phyloP scores from a whole-genome alignment of 495 filamentous ascomycete genomes.

The Podospora pseudoanserina region DNA sequence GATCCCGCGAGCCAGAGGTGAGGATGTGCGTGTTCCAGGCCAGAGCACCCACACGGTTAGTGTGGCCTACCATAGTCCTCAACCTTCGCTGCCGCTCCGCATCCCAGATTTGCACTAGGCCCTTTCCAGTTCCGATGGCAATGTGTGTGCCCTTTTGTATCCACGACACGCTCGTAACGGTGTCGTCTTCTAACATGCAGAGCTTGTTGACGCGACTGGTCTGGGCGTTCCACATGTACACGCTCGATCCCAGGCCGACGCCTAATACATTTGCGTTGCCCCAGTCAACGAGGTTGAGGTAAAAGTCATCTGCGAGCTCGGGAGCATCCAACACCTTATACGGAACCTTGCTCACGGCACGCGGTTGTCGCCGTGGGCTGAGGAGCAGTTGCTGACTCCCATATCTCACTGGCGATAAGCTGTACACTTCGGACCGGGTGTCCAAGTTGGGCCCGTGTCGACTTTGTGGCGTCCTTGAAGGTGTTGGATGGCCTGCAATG shows the following conservation, averaged over 20 bases:
- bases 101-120: conserved; percentile 96
- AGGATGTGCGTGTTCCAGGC: conserved; percentile 98
- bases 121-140: conserved; percentile 89
- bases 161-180: conserved; percentile 94
- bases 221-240: conserved; percentile 98
- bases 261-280: conserved; percentile 91
- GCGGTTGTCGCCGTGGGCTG: conserved; percentile 79
- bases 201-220: conserved; percentile 84
- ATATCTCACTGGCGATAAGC: conserved; percentile 83
- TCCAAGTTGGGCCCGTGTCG: conserved; percentile 82
- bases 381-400: conserved; percentile 88
- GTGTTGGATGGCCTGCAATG: conserved; percentile 72
- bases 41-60: conserved; percentile 80
- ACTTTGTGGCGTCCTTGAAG: conserved; percentile 83
- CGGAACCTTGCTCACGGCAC: conserved; percentile 89
- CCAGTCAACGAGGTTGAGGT: conserved; percentile 96
- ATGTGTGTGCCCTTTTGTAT: conserved; percentile 95
- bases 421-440: conserved; percentile 86
- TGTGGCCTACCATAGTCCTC: conserved; percentile 94
- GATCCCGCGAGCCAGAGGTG: conserved; percentile 90
- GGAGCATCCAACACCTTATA: conserved; percentile 98
- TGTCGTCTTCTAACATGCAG: conserved; percentile 89
- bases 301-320: conserved; percentile 94
- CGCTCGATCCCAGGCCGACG: conserved; percentile 84
- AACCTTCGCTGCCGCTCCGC: conserved; percentile 78